Evolutionary conservation across 306 rosid species (phyloP), one percentile per base, ranked within the genome.

Genomic region (Quercus rubra): DNA sequence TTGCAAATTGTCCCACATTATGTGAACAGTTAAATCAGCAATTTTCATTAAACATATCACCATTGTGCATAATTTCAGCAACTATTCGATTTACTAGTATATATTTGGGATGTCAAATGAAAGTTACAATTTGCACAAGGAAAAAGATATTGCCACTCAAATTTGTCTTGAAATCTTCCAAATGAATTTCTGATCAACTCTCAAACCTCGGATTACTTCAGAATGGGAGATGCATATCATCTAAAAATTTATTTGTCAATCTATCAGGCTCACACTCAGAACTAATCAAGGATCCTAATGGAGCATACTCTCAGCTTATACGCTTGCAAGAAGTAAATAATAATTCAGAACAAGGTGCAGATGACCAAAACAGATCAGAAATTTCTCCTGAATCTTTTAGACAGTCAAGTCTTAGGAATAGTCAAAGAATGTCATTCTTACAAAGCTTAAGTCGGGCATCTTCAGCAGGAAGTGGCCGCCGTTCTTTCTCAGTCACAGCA

Each of bases 281-380:
- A 69, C 92, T 89, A 58, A 74, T 85, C 51, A 83, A 78, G 73
- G 88, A 86, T 74, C 87, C 87, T 51, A 88, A 88, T 31, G 97
- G 94, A 80, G 89, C 92, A 66, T 91, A 89, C 70, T 85, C 88
- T 69, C 94, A 90, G 73, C 89, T 91, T 25, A 82, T 89, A 66
- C 85, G 85, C 25, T 75, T 89, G 74, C 97, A 92, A 86, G 94
- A 88, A 81, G 81, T 63, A 12, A 73, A 56, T 6, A 33, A 31
- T 1, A 73, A 56, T 11, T 74, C 81, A 18, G 82, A 79, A 64
- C 71, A 84, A 17, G 41, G 21, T 5, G 18, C 20, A 46, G 27
- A 28, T 20, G 79, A 80, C 10, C 28, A 64, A 4, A 78, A 71
- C 12, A 80, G 35, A 75, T 31, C 20, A 52, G 66, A 75, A 21